Evolutionary conservation across 2,329 filamentous ascomycete genomes (phyloP).

Genomic region (Aotearoamyces nothofagi): DNA sequence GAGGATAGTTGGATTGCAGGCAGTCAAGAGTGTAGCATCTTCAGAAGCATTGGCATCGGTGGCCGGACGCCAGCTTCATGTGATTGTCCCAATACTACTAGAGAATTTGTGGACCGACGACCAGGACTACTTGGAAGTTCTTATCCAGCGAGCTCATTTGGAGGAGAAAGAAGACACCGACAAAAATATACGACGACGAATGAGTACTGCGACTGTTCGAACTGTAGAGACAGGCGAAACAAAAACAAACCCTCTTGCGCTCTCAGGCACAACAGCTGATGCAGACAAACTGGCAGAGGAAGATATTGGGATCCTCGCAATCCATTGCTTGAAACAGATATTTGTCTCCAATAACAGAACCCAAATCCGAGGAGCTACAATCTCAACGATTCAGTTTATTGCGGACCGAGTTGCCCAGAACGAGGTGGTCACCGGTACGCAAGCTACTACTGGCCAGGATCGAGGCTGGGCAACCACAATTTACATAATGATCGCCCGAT

Average conservation of each 20-base stretch:
- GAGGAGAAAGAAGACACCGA: slow-evolving; percentile 57
- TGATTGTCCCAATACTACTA: slow-evolving; percentile 72
- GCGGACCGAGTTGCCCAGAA: slow-evolving; percentile 38
- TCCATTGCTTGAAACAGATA: slow-evolving; percentile 76
- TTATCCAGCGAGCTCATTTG: slow-evolving; percentile 51
- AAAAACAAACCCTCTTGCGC: slow-evolving; percentile 50
- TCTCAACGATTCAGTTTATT: slow-evolving; percentile 61
- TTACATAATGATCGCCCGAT: slow-evolving; percentile 65
- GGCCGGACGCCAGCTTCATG: slow-evolving; percentile 58
- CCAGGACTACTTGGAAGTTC: slow-evolving; percentile 49
- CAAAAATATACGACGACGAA: slow-evolving; percentile 47
- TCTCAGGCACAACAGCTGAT: slow-evolving; percentile 71
- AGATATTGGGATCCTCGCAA: slow-evolving; percentile 68
- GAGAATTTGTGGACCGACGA: slow-evolving; percentile 72
- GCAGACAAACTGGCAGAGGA: slow-evolving; percentile 83
- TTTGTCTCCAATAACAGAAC: slow-evolving; percentile 69
- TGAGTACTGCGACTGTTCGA: slow-evolving; percentile 65
- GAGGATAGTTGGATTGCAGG: slow-evolving; percentile 58
- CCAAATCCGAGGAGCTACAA: slow-evolving; percentile 67
- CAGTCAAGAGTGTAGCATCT: slow-evolving; percentile 66
- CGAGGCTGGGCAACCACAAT: slow-evolving; percentile 70
- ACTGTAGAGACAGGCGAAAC: slow-evolving; percentile 49
- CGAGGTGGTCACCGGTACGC: slow-evolving; percentile 33
- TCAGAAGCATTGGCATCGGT: slow-evolving; percentile 68
- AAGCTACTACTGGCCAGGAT: slow-evolving; percentile 26